A percentile compares a stretch with the other conserved stretches of the same genome.
phyloP scores from a whole-genome alignment of 1,284 basidiomycete species.

The Phellopilus nigrolimitatus region DNA sequence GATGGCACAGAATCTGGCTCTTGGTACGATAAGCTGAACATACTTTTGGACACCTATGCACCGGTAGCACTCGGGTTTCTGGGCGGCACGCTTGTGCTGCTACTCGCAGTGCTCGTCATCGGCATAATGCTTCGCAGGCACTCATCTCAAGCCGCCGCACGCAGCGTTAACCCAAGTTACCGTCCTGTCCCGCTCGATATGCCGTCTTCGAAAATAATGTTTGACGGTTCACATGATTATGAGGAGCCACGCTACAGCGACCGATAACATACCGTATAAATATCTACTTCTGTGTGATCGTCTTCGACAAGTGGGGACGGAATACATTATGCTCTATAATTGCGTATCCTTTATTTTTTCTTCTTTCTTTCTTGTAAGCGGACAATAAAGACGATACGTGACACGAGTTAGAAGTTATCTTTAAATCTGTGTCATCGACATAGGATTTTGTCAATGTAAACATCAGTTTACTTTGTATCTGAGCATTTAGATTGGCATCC shows the following conservation, averaged over 20 bases:
- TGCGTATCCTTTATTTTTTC: no score
- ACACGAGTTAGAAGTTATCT: no score
- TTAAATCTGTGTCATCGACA: no score
- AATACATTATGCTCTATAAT: no score
- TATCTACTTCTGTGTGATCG: no score
- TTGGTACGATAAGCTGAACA: slow-evolving; percentile 5
- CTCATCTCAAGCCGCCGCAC: neutral
- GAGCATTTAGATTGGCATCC: no score
- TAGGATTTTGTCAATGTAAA: no score
- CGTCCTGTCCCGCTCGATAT: slow-evolving; percentile 12
- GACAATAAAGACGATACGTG: no score
- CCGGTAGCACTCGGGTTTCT: slow-evolving; percentile 11
- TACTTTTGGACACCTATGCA: slow-evolving; percentile 9
- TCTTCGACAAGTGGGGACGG: no score
- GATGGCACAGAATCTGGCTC: neutral
- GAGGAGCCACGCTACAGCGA: slow-evolving; percentile 17
- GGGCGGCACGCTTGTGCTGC: slow-evolving; percentile 4
- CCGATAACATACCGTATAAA: no score
- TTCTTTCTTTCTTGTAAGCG: no score
- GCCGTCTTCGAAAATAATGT: slow-evolving; percentile 7
- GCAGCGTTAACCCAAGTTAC: slow-evolving; percentile 10
- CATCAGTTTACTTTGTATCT: no score
- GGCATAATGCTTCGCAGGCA: slow-evolving; percentile 9
- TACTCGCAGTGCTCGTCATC: slow-evolving; percentile 10
- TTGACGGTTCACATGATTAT: slow-evolving; percentile 17